Evolutionary conservation across 1,284 basidiomycete genomes (phyloP), one percentile per base, ranked within the genome.

Genomic region (Cutaneotrichosporon spelunceum): DNA sequence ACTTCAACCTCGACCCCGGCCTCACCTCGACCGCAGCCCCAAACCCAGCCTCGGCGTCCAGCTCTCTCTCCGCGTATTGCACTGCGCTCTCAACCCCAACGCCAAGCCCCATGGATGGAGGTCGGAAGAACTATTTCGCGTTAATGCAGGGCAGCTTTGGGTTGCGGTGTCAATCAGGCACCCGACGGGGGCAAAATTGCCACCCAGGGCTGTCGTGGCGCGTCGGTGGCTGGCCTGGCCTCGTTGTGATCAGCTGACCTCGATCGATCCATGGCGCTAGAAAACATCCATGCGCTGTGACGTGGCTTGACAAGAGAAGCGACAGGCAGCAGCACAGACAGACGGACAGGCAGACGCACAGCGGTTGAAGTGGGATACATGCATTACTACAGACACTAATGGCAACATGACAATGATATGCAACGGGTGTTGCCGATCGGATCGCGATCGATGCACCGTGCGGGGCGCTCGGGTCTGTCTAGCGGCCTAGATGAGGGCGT

Each of bases 401-500:
- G 44, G 39, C 13, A 42, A 42, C 39, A 42, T 21, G 42, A 45
- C 10, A 21, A 27, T 29, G 42, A 21, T 30, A 44, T 56, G 27
- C 39, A 16, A 11, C 24, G 24, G 23, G 19, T 11, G 33, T 29
- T 30, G n/a, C 27, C n/a, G 50, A 7, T n/a, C 39, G 39, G 14
- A 16, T 39, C 14, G 36, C 36, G 39, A 42, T n/a, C 14, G 39
- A 7, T n/a, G 39, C 39, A 19, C 39, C 19, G n/a, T n/a, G n/a
- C 9, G 39, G 7, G 14, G 39, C n/a, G 55, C 23, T 26, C 9
- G 26, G 30, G 23, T 23, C 36, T 21, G 39, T 7, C 7, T 19
- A 8, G 39, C 8, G 5, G 49, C 36, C 56, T 61, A 77, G 52
- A 72, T 65, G 14, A 77, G 63, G 23, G 71, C 71, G 26, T 75